phyloP scores from a whole-genome alignment of 768 basidiomycete species.

The Tricholoma saponaceum region DNA sequence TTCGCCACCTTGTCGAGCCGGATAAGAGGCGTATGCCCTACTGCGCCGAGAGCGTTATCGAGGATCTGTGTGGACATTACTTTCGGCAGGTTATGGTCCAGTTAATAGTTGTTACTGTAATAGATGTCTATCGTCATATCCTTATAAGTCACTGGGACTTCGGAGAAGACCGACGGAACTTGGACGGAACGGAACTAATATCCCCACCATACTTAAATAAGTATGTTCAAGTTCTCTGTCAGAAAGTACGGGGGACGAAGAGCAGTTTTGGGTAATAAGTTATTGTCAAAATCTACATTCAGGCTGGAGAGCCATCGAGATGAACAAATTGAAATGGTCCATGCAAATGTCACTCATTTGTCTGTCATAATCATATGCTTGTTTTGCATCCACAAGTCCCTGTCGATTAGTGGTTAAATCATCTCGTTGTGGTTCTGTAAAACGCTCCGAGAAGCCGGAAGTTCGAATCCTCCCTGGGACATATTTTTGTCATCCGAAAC shows the following conservation, averaged over 20 bases:
- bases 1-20: constrained; percentile 76
- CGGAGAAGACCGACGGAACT: constrained; percentile 16
- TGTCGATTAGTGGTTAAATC: constrained; percentile 22
- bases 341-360: too few species aligned
- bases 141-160: background rate
- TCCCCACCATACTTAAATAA: too few species aligned
- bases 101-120: too few species aligned
- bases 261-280: background rate
- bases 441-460: constrained; percentile 21
- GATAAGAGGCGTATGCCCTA: constrained; percentile 90
- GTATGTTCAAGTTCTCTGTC: too few species aligned
- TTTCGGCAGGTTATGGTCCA: constrained; percentile 2
- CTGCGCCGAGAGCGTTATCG: constrained; percentile 75
- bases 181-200: too few species aligned
- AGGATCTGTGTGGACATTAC: constrained; percentile 55
- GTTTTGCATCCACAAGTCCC: constrained; percentile 3
- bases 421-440: constrained; percentile 17
- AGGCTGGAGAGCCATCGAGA: too few species aligned
- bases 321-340: too few species aligned
- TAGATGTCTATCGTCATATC: too few species aligned
- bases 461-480: constrained; percentile 24
- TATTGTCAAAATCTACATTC: too few species aligned
- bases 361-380: too few species aligned
- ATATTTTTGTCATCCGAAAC: constrained; percentile 5
- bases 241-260: too few species aligned